Evolutionary conservation across 2,329 filamentous ascomycete genomes (phyloP), one percentile per base, ranked within the genome.

Genomic region (Fusarium avenaceum): DNA sequence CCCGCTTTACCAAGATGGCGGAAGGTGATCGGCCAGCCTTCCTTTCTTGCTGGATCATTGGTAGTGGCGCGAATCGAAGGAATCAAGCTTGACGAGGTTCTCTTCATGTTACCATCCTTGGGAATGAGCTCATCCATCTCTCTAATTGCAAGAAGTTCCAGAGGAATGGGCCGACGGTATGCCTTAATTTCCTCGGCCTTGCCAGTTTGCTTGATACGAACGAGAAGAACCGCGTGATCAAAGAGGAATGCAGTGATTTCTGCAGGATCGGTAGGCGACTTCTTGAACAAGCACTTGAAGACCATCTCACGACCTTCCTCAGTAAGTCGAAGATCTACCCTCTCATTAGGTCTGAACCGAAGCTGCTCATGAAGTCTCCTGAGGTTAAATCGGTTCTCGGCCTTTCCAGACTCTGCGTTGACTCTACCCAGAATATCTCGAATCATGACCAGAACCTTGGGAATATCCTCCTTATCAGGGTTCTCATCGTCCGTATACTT

Each of bases 51-150:
- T 70, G 90, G 87, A 45, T 85, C 83, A 4, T 78, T 76, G 39
- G 80, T 78, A 50, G 81, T 82, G 57, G 80, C 79, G 47, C 85
- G 79, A 44, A 86, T 81, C 51, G 84, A 81, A 35, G 86, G 84
- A 44, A 96, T 88, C 74, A 98, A 84, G 77, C 93, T 95, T 4
- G 94, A 96, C 1, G 95, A 96, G 15, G 94, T 90, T 51, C 96
- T 87, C 81, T 97, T 98, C 33, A 93, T 84, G 45, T 93, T 85
- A 24, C 94, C 94, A 48, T 90, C 80, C 67, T 88, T 90, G 4
- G 94, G 94, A 42, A 97, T 92, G 30, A 98, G 90, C 77, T 97
- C 94, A 53, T 98, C 95, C 95, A 99, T 98, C 77, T 98, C 95
- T 53, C 92, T 90, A 71, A 99, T 98, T 24, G 96, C 90, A 17